These are phyloP conservation scores for Tricholoma matsutake DNA, from an alignment of 768 basidiomycete genomes.

Conservation along the genomic window DNA sequence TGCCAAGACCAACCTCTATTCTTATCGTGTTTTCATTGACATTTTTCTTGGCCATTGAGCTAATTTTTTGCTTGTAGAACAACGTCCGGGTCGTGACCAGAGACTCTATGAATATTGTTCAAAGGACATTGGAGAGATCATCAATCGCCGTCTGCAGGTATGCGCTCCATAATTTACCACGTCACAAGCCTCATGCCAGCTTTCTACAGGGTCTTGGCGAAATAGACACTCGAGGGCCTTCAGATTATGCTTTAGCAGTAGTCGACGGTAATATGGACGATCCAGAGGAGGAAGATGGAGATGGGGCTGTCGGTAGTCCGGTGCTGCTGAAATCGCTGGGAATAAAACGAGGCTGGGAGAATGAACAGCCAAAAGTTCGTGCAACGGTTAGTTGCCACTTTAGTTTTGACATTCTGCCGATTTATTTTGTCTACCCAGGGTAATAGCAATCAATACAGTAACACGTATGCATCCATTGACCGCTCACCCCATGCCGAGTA, in stretches of 20 bases:
- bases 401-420: neutral
- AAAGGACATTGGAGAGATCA: neutral
- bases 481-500: neutral
- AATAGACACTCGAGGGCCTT: neutral
- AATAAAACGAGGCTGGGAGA: neutral
- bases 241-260: neutral
- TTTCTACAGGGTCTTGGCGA: neutral
- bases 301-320: neutral
- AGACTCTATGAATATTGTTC: slow-evolving; percentile 6
- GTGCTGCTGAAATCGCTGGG: neutral
- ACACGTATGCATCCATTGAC: neutral
- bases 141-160: slow-evolving; percentile 1
- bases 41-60: neutral
- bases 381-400: no score
- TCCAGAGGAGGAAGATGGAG: neutral
- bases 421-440: neutral
- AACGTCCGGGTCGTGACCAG: slow-evolving; percentile 3
- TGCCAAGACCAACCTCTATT: slow-evolving; percentile 1
- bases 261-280: slow-evolving; percentile 1
- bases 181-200: neutral
- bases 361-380: neutral
- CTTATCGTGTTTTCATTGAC: neutral
- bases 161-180: neutral
- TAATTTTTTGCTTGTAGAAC: neutral
- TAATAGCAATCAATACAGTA: neutral